Evolutionary conservation across 768 basidiomycete species (phyloP).

Genomic region (Obba rivulosa): DNA sequence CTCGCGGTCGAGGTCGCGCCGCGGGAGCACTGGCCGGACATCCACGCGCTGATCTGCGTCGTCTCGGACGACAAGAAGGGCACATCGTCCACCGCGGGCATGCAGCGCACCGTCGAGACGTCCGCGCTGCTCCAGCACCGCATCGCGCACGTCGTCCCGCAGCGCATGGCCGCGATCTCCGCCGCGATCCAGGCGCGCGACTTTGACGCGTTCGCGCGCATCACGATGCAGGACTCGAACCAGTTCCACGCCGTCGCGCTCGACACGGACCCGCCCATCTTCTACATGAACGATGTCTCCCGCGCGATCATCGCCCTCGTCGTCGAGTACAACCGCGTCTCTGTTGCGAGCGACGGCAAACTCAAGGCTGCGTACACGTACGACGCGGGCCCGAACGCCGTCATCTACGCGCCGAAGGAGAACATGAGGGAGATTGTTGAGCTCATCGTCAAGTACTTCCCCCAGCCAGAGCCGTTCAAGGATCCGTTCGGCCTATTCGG

Average conservation of each 20-base stretch:
- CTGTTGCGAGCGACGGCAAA: constrained; percentile 48
- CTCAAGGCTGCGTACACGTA: constrained; percentile 96
- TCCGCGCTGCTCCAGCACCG: constrained; percentile 84
- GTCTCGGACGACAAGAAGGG: constrained; percentile 96
- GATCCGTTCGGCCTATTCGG: constrained; percentile 67
- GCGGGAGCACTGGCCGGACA: constrained; percentile 85
- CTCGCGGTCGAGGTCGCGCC: constrained; percentile 85
- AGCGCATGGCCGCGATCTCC: constrained; percentile 78
- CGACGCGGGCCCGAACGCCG: constrained; percentile 97
- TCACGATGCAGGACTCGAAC: constrained; percentile 98
- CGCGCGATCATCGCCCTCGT: constrained; percentile 89
- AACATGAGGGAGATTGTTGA: constrained; percentile 76
- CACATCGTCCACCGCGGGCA: constrained; percentile 89
- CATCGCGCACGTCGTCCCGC: constrained; percentile 80
- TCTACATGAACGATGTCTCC: constrained; percentile 98
- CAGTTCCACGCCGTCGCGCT: constrained; percentile 98
- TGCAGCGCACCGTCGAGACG: constrained; percentile 97
- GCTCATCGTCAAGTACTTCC: constrained; percentile 82
- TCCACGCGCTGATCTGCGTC: constrained; percentile 96
- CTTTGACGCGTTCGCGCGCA: constrained; percentile 82
- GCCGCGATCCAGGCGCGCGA: constrained; percentile 72
- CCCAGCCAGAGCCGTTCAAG: constrained; percentile 70
- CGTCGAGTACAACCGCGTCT: constrained; percentile 87
- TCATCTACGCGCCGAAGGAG: constrained; percentile 82
- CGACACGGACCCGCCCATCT: constrained; percentile 96